Evolutionary conservation across 1,284 basidiomycete species (phyloP).

Genomic region (Caloboletus inedulis): DNA sequence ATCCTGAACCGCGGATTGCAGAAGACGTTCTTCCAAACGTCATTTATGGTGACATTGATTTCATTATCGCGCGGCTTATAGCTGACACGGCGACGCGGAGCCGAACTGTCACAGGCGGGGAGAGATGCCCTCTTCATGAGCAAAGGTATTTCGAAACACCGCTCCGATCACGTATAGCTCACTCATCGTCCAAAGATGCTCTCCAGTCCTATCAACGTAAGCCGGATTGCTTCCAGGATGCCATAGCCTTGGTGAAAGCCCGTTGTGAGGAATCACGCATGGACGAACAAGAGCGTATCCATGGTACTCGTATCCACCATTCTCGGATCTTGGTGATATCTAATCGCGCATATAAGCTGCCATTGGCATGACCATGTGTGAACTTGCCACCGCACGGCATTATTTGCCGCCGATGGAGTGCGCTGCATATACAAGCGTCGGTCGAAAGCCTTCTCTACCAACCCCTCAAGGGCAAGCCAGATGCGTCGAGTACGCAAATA

Average conservation of each 20-base stretch:
- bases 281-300: constrained; percentile 56
- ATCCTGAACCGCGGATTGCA: neutral
- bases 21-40: constrained; percentile 14
- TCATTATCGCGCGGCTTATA: constrained; percentile 6
- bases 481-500: constrained; percentile 53
- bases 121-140: constrained; percentile 17
- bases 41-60: constrained; percentile 24
- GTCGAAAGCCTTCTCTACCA: constrained; percentile 8
- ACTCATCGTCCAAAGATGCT: constrained; percentile 19
- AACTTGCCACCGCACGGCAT: constrained; percentile 65
- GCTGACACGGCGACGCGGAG: constrained; percentile 19
- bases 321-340: constrained; percentile 3
- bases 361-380: constrained; percentile 73
- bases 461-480: constrained; percentile 34
- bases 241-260: constrained; percentile 43
- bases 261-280: constrained; percentile 57
- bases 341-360: constrained; percentile 47
- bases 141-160: constrained; percentile 20
- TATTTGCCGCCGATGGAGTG: constrained; percentile 68
- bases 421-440: constrained; percentile 35
- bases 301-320: constrained; percentile 33
- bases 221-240: constrained; percentile 64
- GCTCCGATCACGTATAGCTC: constrained; percentile 10
- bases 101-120: constrained; percentile 17
- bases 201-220: constrained; percentile 33